These are phyloP conservation scores for Zygosaccharomyces pseudobailii DNA, from an alignment of 1,139 yeast genomes.

Conservation along the genomic window DNA sequence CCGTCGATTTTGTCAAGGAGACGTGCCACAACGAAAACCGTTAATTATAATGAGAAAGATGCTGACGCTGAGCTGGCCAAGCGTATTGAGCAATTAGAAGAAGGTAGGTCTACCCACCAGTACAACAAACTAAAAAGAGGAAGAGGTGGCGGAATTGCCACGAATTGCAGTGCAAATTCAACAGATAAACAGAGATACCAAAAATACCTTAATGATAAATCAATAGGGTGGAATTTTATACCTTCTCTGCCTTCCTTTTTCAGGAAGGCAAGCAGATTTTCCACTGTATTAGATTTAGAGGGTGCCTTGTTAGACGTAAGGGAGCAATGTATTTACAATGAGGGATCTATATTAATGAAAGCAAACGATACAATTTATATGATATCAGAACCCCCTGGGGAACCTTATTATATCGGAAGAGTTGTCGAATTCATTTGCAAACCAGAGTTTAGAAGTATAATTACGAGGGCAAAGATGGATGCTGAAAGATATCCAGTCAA, in stretches of 20 bases:
- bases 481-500: slow-evolving; percentile 39
- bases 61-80: slow-evolving; percentile 29
- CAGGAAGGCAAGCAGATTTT: slow-evolving; percentile 30
- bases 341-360: slow-evolving; percentile 34
- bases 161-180: slow-evolving; percentile 2
- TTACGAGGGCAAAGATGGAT: slow-evolving; percentile 3
- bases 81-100: slow-evolving; percentile 19
- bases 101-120: slow-evolving; percentile 3
- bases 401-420: slow-evolving; percentile 86
- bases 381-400: slow-evolving; percentile 92
- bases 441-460: slow-evolving; percentile 19
- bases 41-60: slow-evolving; percentile 36
- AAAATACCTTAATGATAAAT: slow-evolving; percentile 22
- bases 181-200: slow-evolving; percentile 17
- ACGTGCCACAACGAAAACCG: slow-evolving; percentile 28
- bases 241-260: slow-evolving; percentile 30
- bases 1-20: slow-evolving; percentile 17
- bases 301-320: slow-evolving; percentile 37
- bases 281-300: slow-evolving; percentile 37
- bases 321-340: slow-evolving; percentile 22
- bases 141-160: slow-evolving; percentile 2
- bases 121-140: slow-evolving; percentile 4
- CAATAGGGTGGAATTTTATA: slow-evolving; percentile 30
- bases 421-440: slow-evolving; percentile 65
- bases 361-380: slow-evolving; percentile 69